phyloP scores from a whole-genome alignment of 805 yeast genomes.

The Cyberlindnera meyerae region DNA sequence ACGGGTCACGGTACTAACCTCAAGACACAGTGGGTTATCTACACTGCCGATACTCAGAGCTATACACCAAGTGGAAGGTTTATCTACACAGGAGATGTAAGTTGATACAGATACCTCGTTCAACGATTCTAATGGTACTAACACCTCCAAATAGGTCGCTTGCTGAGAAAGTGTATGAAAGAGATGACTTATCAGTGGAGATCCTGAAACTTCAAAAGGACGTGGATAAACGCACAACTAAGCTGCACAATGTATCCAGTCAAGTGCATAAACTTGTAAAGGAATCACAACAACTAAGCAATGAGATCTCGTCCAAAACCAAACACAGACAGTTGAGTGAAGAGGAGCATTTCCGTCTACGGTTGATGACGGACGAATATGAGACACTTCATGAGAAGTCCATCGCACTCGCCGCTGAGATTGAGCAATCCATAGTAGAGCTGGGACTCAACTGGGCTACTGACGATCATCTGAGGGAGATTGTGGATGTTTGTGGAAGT shows the following conservation, averaged over 20 bases:
- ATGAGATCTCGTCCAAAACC: no score
- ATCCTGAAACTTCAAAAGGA: constrained; percentile 6
- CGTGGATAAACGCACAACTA: neutral
- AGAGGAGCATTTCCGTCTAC: neutral
- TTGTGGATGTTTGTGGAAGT: constrained; percentile 19
- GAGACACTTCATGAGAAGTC: constrained; percentile 7
- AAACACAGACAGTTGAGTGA: neutral
- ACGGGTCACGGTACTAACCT: no score
- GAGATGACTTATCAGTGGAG: constrained; percentile 15
- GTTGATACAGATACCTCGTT: constrained; percentile 6
- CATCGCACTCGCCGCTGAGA: constrained; percentile 13
- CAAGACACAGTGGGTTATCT: constrained; percentile 7
- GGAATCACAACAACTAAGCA: constrained; percentile 3
- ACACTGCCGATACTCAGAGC: constrained; percentile 21
- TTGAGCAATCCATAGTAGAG: constrained; percentile 30
- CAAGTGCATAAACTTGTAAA: constrained; percentile 1
- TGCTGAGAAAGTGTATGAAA: constrained; percentile 7
- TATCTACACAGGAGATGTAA: constrained; percentile 14
- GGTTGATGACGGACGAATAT: constrained; percentile 2
- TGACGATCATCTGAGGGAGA: constrained; percentile 27
- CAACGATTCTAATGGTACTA: constrained; percentile 7
- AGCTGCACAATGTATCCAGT: neutral
- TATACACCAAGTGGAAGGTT: constrained; percentile 24
- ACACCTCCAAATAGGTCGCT: constrained; percentile 7
- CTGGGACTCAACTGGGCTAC: constrained; percentile 30